Evolutionary conservation across 2,329 filamentous ascomycete genomes (phyloP), one percentile per base, ranked within the genome.

Genomic region (Didymella segeticola): DNA sequence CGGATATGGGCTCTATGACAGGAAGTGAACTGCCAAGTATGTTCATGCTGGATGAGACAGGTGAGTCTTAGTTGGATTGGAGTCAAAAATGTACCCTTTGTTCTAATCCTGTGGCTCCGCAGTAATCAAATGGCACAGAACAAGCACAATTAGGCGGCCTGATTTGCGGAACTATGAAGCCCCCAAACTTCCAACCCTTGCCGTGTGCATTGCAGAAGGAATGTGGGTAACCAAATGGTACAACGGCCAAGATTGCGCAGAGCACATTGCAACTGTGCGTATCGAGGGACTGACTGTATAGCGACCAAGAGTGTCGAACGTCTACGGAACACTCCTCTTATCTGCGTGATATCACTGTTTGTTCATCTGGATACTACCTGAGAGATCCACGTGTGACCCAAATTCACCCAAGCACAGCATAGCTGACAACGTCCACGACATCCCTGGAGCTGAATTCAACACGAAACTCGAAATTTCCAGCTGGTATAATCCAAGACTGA

Each of bases 101-200:
- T 37, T 45, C n/a, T 15, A 46, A 22, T 46, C 22, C 43, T 47
- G 15, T 10, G 37, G 43, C 43, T 46, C 31, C 38, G 29, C 27
- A 47, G 43, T 33, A 47, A 38, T 15, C 4, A 47, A 47, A 15
- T 47, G 43, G 22, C 33, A 47, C 22, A 47, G 29, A 38, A 37
- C n/a, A n/a, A 47, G 15, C 33, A 47, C 31, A 47, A 47, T n/a
- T 33, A 47, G 12, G 43, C 31, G 29, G 43, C 43, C 31, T 23
- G 15, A 43, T n/a, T 1, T 31, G 26, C 41, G 1, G 41, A 43
- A 26, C 26, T 22, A 15, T n/a, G 19, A 22, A 43, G 22, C 27
- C 41, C 23, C 14, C 27, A 6, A 43, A 22, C 41, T 27, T 31
- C 41, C 27, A 43, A 33, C 15, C 27, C 27, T 43, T 30, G 25